phyloP scores from a whole-genome alignment of 2,329 filamentous ascomycete species.

The Scedosporium dehoogii region DNA sequence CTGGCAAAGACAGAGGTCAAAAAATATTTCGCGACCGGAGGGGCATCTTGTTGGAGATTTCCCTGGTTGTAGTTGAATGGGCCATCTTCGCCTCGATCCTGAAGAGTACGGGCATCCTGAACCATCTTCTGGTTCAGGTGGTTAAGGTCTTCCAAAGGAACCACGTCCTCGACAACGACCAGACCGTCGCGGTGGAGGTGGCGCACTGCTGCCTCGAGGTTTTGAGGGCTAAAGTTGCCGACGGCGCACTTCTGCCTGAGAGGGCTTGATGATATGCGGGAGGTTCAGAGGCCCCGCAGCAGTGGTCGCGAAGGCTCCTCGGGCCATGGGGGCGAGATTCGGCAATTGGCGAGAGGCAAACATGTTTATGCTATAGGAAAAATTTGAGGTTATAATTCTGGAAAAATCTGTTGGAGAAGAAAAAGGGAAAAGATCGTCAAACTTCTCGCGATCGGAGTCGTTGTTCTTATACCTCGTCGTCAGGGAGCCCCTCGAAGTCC shows the following conservation, averaged over 20 bases:
- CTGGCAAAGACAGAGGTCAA: constrained; percentile 42
- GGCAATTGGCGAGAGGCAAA: too few relatives aligned
- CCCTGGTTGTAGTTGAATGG: constrained; percentile 55
- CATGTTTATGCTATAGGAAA: too few relatives aligned
- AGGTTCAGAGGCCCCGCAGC: background rate
- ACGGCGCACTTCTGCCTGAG: constrained; percentile 28
- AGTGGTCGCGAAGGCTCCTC: too few relatives aligned
- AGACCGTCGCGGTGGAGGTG: constrained; percentile 43
- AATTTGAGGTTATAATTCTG: too few relatives aligned
- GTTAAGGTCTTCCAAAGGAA: constrained; percentile 42
- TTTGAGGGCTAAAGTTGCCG: constrained; percentile 30
- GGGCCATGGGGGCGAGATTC: too few relatives aligned
- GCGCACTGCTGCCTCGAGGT: constrained; percentile 44
- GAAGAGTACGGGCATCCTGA: constrained; percentile 41
- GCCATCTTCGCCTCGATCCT: constrained; percentile 38
- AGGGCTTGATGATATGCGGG: constrained; percentile 22
- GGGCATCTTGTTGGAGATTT: constrained; percentile 53
- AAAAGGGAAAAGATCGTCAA: too few relatives aligned
- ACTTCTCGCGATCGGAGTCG: too few relatives aligned
- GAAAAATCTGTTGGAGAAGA: too few relatives aligned
- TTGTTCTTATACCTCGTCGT: too few relatives aligned
- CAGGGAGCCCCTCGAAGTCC: too few relatives aligned
- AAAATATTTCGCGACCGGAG: constrained; percentile 38
- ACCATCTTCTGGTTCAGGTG: constrained; percentile 49
- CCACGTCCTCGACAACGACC: constrained; percentile 43